Evolutionary conservation across 768 basidiomycete genomes (phyloP).

Genomic region (Lactifluus piperatus): DNA sequence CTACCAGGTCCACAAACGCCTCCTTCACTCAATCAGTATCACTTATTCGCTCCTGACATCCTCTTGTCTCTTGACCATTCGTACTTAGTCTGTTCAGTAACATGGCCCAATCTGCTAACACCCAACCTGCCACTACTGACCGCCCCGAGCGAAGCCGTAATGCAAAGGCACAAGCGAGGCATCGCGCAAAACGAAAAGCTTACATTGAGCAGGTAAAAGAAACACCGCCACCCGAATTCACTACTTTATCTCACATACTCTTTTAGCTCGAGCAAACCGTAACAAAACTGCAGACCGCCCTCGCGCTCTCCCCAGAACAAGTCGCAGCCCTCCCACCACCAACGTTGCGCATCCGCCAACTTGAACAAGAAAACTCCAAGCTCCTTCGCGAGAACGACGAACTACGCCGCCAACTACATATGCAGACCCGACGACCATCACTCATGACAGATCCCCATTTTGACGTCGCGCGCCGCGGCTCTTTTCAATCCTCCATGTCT

Average conservation of each 20-base stretch:
- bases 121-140: not conserved
- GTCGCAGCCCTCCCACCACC: constrained; percentile 66
- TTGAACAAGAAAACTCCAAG: constrained; percentile 70
- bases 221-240: not conserved
- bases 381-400: constrained; percentile 69
- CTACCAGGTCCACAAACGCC: not conserved
- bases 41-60: no score
- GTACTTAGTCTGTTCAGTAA: not conserved
- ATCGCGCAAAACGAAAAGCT: constrained; percentile 87
- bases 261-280: constrained; percentile 76
- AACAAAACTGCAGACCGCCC: constrained; percentile 69
- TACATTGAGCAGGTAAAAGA: constrained; percentile 77
- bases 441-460: constrained; percentile 20
- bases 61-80: not conserved
- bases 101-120: constrained; percentile 8
- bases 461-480: constrained; percentile 16
- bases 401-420: constrained; percentile 51
- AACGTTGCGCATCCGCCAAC: constrained; percentile 66
- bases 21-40: not conserved
- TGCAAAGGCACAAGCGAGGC: constrained; percentile 81
- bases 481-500: constrained; percentile 19
- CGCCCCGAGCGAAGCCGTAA: constrained; percentile 75
- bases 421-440: constrained; percentile 18
- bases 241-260: not conserved
- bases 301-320: constrained; percentile 67